Evolutionary conservation across 768 basidiomycete species (phyloP), one percentile per base, ranked within the genome.

Genomic region (Leccinum olivaceopallidum): DNA sequence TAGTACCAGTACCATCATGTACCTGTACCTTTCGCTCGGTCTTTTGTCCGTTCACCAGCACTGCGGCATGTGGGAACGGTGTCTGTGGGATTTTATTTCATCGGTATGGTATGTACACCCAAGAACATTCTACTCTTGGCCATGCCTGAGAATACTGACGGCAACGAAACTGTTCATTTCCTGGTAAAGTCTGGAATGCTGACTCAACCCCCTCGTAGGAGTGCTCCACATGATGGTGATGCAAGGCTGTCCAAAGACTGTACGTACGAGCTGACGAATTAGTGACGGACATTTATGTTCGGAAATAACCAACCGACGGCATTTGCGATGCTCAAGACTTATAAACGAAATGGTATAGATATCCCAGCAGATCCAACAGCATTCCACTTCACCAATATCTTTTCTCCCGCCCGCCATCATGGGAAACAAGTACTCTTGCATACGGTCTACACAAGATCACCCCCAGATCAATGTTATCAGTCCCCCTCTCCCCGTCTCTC

Each of bases 361-460:
- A 24, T 49, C 32, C 32, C n/a, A 12, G 18, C 14, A 20, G 13
- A 39, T 3, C 26, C 9, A n/a, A 10, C 55, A 34, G 14, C 37
- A 16, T 30, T 4, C 22, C 39, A 26, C 39, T 4, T n/a, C 39
- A 26, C 28, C 26, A 22, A 1, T 44, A 30, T 30, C 61, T 18
- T 18, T 26, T 37, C 28, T 28, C 37, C 28, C 32, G 1, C 36
- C 20, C 53, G n/a, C 53, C 37, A 37, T 34, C 61, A 77, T 77
- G 74, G 75, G 76, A 22, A 71, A 69, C 65, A 68, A 66, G 44
- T 61, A 65, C 42, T 74, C 76, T 30, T 64, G 66, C 59, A 32
- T 61, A 30, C 44, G 44, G 3, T 53, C 64, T 22, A 34, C 57
- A 14, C 60, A 63, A 22, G 56, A 60, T 53, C 62, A 34, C 18